Evolutionary conservation across 495 filamentous ascomycete species (phyloP), one percentile per base, ranked within the genome.

Genomic region (Hypoxylon crocopeplum): DNA sequence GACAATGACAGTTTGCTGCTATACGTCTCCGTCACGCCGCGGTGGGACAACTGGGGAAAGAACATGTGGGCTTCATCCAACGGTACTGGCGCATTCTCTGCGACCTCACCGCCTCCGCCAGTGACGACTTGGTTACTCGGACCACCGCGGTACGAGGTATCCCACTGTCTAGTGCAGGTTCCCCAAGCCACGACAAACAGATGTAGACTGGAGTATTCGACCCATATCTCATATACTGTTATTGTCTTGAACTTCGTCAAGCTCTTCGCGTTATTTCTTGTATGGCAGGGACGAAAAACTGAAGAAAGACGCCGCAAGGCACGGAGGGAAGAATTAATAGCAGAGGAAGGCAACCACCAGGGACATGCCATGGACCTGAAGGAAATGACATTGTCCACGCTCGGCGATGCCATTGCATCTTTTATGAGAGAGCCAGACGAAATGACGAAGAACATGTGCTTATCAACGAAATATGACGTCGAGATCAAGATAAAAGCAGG

Each of bases 361-460:
- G n/a, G n/a, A n/a, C n/a, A n/a, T n/a, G n/a, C n/a, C n/a, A n/a
- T n/a, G n/a, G n/a, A n/a, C n/a, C n/a, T n/a, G n/a, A n/a, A n/a
- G n/a, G n/a, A n/a, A n/a, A n/a, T n/a, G n/a, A n/a, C n/a, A n/a
- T n/a, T n/a, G n/a, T n/a, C 29, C 25, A 72, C 69, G 6, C 59
- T 72, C 8, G 67, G 69, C 11, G 69, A 72, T 40, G 68, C 68
- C 7, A 64, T 72, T 1, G 62, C 68, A 13, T 72, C 69, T n/a
- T 72, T 72, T 6, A 66, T 72, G 33, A 44, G 53, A 19, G 24
- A 60, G 1, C 69, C 68, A 1, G 75, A 79, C 44, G 49, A 64
- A 1, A 66, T 62, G 8, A 77, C 68, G 1, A 25, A 17, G 12
- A 36, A 70, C 37, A 70, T 70, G 64, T 46, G 68, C 17, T 37